A percentile compares a stretch with the other conserved stretches of the same genome.
phyloP scores from a whole-genome alignment of 345 rosid species.

The Nasturtium officinale region DNA sequence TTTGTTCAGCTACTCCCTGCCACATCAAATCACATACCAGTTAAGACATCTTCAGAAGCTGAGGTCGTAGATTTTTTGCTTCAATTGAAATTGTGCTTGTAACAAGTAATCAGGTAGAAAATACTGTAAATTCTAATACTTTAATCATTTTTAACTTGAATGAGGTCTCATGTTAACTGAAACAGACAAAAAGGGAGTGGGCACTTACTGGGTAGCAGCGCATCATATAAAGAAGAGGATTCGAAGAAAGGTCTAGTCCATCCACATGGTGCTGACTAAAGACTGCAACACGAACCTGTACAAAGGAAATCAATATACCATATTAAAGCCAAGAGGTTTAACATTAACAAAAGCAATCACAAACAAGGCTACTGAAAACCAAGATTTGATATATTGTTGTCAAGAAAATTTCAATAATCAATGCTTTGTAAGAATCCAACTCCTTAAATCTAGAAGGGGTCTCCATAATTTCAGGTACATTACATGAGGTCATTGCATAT shows the following conservation, averaged over 20 bases:
- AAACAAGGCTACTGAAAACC: neutral
- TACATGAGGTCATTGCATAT: conserved; percentile 10
- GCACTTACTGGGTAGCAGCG: conserved; percentile 92
- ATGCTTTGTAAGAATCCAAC: neutral
- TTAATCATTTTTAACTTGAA: neutral
- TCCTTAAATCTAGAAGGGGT: conserved; percentile 10
- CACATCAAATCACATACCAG: conserved; percentile 30
- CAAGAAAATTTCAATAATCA: neutral
- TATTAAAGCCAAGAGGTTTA: conserved; percentile 2
- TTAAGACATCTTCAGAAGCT: conserved; percentile 7
- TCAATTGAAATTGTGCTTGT: conserved; percentile 6
- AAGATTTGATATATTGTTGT: neutral
- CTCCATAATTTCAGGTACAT: neutral
- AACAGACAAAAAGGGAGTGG: neutral
- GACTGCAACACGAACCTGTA: conserved; percentile 96
- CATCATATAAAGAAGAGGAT: conserved; percentile 98
- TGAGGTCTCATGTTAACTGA: conserved; percentile 11
- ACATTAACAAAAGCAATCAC: neutral
- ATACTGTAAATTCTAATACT: neutral
- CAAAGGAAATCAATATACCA: conserved; percentile 35
- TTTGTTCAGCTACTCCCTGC: conserved; percentile 97
- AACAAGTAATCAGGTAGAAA: neutral
- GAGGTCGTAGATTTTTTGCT: neutral
- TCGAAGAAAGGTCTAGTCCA: conserved; percentile 91
- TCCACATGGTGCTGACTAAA: conserved; percentile 99